Evolutionary conservation across 148 eudicot species (phyloP), one percentile per base, ranked within the genome.

Genomic region (Selenicereus undatus): DNA sequence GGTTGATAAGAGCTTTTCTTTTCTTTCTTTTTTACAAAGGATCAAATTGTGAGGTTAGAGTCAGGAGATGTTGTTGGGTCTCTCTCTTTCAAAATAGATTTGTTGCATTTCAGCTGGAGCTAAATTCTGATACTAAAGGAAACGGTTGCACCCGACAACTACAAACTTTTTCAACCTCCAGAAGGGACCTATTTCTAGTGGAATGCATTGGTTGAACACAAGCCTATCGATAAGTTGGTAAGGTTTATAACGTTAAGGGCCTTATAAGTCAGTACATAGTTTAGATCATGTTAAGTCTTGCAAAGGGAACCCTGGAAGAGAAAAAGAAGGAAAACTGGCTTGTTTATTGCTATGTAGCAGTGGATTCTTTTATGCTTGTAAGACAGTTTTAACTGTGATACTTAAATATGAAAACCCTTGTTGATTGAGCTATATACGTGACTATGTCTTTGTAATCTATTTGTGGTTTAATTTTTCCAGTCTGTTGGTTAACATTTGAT

Each of bases 181-280:
- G 92, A 90, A 76, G 92, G 90, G 8, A 90, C 90, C 66, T 85
- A 83, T 81, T 90, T 90, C 87, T 89, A 89, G 88, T 79, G 54
- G 51, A 56, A 32, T 30, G 11, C 58, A 64, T 65, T 27, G 32
- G 45, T 76, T 42, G 39, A 48, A 56, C 29, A 39, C 36, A 32
- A 32, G 54, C 66, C 12, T 27, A 20, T 64, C 69, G 65, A 24
- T 45, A 26, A 65, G 84, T 70, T 56, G 76, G 76, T 32, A 74
- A 74, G 76, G 54, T 73, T 75, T 24, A 43, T 68, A 78, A 54
- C 58, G 39, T 71, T 21, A 26, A 75, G 29, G 83, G 78, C 60
- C 39, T 74, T 84, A 81, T 84, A 56, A 84, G 81, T 81, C 24
- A 51, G 82, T 84, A 84, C 81, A 81, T 81, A 78, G n/a, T n/a